Evolutionary conservation across 805 yeast species (phyloP).

Genomic region (Yarrowia bubula): DNA sequence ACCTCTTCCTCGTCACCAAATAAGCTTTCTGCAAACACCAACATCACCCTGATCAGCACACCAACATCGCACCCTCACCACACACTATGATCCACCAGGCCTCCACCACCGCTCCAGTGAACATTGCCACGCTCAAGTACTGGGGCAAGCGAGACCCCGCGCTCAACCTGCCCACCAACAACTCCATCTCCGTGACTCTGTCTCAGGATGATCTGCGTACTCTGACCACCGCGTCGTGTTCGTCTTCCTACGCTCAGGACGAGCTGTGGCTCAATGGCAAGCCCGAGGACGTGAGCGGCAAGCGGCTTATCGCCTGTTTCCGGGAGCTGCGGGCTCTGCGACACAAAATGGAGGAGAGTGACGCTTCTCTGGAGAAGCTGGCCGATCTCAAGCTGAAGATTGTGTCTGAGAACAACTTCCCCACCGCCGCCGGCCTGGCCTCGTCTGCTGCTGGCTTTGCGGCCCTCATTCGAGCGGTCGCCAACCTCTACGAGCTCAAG

Average conservation of each 20-base stretch:
- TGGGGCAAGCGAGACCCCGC: conserved; percentile 97
- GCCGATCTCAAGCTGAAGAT: conserved; percentile 69
- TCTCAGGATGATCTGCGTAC: conserved; percentile 90
- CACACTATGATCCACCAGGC: conserved; percentile 53
- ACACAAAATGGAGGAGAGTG: conserved; percentile 53
- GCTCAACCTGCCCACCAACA: conserved; percentile 91
- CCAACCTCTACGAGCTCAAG: conserved; percentile 81
- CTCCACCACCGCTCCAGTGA: conserved; percentile 93
- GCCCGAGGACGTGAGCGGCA: conserved; percentile 65
- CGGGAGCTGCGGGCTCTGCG: conserved; percentile 71
- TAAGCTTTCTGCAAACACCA: neutral
- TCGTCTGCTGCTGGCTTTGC: conserved; percentile 99
- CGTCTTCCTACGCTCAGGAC: conserved; percentile 57
- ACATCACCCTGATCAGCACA: neutral
- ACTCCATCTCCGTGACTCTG: conserved; percentile 91
- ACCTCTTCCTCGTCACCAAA: neutral
- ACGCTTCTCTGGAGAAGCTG: conserved; percentile 45
- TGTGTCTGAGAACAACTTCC: conserved; percentile 93
- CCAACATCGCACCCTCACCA: neutral
- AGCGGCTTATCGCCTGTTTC: conserved; percentile 58
- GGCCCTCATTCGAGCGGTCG: conserved; percentile 87
- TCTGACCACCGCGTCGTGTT: conserved; percentile 80
- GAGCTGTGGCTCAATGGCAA: conserved; percentile 84
- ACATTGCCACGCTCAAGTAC: conserved; percentile 96
- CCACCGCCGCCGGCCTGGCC: conserved; percentile 98